Percentiles rank a stretch among this genome's conserved stretches.
Evolutionary conservation across 192 early-diverging fungal genomes (phyloP).

Genomic region (Rhizophagus sp.): DNA sequence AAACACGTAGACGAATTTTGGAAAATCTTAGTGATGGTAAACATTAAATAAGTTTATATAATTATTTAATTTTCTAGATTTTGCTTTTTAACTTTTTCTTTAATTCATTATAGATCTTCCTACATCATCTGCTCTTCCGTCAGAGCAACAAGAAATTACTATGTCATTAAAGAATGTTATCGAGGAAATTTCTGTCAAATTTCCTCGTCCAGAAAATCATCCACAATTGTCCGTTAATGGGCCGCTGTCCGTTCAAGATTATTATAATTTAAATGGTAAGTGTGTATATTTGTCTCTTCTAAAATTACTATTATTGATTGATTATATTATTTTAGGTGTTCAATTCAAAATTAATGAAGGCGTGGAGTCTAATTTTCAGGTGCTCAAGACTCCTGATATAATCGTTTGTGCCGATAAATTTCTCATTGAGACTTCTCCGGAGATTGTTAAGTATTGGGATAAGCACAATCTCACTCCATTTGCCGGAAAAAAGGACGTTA

Average conservation of each 20-base stretch:
- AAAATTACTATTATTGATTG: not conserved
- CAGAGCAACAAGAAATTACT: not conserved
- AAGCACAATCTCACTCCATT: constrained; percentile 56
- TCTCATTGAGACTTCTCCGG: constrained; percentile 51
- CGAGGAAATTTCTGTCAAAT: not conserved
- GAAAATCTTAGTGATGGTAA: constrained; percentile 6
- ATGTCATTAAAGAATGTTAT: not conserved
- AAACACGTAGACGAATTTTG: not conserved
- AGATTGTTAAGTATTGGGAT: constrained; percentile 57
- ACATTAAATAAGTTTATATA: not conserved
- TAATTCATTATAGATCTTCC: constrained; percentile 11
- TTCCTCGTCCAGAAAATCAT: not conserved
- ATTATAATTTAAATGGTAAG: constrained; percentile 18
- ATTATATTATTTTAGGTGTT: constrained; percentile 37
- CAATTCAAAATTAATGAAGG: constrained; percentile 23
- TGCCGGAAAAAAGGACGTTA: constrained; percentile 50
- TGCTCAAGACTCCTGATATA: constrained; percentile 49
- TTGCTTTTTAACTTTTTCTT: not conserved
- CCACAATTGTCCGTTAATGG: constrained; percentile 1
- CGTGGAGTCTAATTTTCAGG: constrained; percentile 44
- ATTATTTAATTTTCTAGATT: not conserved
- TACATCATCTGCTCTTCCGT: constrained; percentile 8
- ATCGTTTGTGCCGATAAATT: constrained; percentile 54
- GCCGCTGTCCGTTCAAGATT: constrained; percentile 3
- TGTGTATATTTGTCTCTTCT: not conserved